Conservation (phyloP, 208 protist species). For the Porcisia deanei region DNA sequence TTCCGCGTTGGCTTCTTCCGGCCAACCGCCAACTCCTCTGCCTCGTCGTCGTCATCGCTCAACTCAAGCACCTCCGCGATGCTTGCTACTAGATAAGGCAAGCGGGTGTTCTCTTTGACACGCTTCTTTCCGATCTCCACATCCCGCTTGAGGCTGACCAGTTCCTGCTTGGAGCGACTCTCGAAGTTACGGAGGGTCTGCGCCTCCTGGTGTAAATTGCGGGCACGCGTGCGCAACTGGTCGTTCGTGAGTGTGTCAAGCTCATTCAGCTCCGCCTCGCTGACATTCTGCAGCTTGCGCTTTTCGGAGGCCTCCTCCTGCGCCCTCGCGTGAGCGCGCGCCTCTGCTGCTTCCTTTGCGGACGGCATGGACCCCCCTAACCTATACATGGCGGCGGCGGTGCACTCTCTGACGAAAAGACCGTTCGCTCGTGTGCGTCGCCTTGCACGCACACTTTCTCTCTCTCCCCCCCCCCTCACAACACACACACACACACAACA, state of each 20-base stretch:
- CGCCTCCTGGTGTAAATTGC: conserved; percentile 68
- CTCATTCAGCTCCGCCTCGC: conserved; percentile 62
- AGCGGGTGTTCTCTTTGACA: conserved; percentile 81
- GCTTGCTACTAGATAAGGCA: conserved; percentile 89
- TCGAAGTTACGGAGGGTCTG: conserved; percentile 67
- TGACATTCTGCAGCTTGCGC: conserved; percentile 33
- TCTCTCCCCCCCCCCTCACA: too few species aligned
- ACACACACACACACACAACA: too few species aligned
- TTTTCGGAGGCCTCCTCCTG: conserved; percentile 29
- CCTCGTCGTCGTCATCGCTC: conserved; percentile 75
- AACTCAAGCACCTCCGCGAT: conserved; percentile 87
- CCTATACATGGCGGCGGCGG: too few species aligned
- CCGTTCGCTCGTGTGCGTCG: too few species aligned
- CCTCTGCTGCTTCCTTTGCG: conserved; percentile 28
- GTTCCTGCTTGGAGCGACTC: conserved; percentile 52
- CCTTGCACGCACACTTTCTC: too few species aligned
- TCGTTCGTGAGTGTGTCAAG: conserved; percentile 78
- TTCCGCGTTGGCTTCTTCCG: conserved; percentile 60
- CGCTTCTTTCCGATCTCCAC: conserved; percentile 71
- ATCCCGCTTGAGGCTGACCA: conserved; percentile 56
- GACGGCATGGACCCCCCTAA: conserved; percentile 22
- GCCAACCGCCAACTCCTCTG: conserved; percentile 74
- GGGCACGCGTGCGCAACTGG: conserved; percentile 60
- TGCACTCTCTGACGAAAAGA: neutral
- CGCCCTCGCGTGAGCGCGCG: conserved; percentile 30